A percentile compares a stretch with the other conserved stretches of the same genome.
Evolutionary conservation across 768 basidiomycete species (phyloP).

Genomic region (Mycena filopes): DNA sequence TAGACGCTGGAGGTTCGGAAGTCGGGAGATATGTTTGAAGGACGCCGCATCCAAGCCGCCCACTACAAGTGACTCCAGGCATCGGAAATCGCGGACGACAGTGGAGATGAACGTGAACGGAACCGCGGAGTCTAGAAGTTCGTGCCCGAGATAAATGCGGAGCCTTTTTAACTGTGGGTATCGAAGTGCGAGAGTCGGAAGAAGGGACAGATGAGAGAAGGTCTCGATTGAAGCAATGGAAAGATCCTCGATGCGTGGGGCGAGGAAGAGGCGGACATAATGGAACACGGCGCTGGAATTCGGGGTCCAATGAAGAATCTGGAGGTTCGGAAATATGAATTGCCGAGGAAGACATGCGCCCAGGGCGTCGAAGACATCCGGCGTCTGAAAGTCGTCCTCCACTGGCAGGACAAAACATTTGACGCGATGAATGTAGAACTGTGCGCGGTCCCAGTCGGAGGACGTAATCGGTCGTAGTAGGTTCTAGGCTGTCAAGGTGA

Average conservation of each 20-base stretch:
- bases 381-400: not conserved
- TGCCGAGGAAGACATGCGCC: not conserved
- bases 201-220: not conserved
- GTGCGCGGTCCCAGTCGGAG: not conserved
- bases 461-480: not conserved
- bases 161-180: not conserved
- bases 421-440: not conserved
- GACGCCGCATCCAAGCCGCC: not conserved
- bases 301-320: not conserved
- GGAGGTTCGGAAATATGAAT: constrained; percentile 8
- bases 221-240: not conserved
- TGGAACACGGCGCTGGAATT: not conserved
- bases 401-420: not conserved
- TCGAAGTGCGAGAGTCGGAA: not conserved
- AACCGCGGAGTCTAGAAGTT: not conserved
- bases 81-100: not conserved
- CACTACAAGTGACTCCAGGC: not conserved
- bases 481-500: not conserved
- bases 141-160: not conserved
- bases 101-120: not conserved
- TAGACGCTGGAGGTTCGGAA: not conserved
- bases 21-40: not conserved
- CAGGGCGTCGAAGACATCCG: constrained; percentile 7
- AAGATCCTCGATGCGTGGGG: not conserved
- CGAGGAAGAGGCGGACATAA: not conserved